Conservation (phyloP, 306 rosid genomes). For the Rosa persica region DNA sequence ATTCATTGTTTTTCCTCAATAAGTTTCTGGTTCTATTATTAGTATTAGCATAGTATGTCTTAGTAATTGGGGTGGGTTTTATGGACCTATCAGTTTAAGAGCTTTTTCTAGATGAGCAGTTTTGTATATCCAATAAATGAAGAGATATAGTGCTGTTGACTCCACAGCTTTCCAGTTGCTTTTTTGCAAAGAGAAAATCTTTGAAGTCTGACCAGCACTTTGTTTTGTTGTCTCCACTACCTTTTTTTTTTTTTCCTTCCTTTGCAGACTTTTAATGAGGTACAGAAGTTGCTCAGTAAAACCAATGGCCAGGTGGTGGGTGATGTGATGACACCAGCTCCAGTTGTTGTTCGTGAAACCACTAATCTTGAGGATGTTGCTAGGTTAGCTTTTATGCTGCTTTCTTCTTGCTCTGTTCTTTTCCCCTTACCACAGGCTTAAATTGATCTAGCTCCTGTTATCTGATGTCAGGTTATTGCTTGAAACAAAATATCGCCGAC, state of each 20-base stretch:
- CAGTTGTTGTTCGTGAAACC: constrained; percentile 82
- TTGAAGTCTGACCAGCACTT: neutral
- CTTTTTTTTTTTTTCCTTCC: neutral
- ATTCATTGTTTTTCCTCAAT: neutral
- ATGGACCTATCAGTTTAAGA: neutral
- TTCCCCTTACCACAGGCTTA: neutral
- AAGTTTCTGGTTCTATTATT: neutral
- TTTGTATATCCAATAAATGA: neutral
- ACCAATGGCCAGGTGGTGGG: constrained; percentile 85
- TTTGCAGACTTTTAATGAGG: constrained; percentile 88
- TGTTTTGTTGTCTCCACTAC: neutral
- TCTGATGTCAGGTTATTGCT: constrained; percentile 63
- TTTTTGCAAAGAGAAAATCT: neutral
- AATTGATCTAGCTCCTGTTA: neutral
- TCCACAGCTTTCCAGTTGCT: neutral
- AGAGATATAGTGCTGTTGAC: neutral
- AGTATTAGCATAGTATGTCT: neutral
- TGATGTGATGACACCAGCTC: constrained; percentile 87
- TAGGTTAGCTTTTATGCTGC: constrained; percentile 43
- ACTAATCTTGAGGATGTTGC: constrained; percentile 97
- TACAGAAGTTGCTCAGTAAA: constrained; percentile 79
- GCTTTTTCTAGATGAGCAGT: neutral
- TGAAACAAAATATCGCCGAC: constrained; percentile 87
- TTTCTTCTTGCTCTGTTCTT: constrained; percentile 9
- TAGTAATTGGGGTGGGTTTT: neutral